Conservation (phyloP, 2,329 filamentous ascomycete genomes). For the Colletotrichum salicis region DNA sequence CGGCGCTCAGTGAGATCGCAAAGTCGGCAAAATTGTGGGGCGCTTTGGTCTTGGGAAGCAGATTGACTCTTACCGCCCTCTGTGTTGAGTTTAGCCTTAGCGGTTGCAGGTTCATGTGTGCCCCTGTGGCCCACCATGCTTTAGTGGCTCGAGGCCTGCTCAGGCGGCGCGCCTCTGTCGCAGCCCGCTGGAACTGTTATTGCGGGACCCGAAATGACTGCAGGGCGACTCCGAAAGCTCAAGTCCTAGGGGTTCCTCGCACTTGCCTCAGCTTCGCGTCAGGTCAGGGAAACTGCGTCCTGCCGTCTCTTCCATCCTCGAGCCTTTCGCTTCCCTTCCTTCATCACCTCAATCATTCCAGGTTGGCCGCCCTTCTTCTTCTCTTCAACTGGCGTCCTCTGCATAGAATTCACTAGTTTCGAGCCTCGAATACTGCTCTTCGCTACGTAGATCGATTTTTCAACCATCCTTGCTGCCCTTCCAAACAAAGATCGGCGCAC, state of each 20-base stretch:
- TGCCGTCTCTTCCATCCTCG: slow-evolving; percentile 7
- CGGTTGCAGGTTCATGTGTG: not conserved
- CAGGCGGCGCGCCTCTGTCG: too few relatives aligned
- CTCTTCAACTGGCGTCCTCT: not conserved
- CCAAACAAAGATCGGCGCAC: not conserved
- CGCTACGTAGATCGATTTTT: not conserved
- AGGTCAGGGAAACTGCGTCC: slow-evolving; percentile 22
- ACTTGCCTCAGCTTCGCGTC: slow-evolving; percentile 25
- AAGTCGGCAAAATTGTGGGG: slow-evolving; percentile 30
- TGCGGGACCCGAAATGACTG: slow-evolving; percentile 22
- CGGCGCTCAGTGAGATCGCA: slow-evolving; percentile 5
- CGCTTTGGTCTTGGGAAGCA: slow-evolving; percentile 3
- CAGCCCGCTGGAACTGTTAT: slow-evolving; percentile 28
- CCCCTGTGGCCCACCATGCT: not conserved
- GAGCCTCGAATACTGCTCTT: not conserved
- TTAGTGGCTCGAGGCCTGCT: not conserved
- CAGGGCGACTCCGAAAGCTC: slow-evolving; percentile 17
- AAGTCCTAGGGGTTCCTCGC: slow-evolving; percentile 18
- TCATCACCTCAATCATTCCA: not conserved
- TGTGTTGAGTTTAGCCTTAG: not conserved
- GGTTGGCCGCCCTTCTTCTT: not conserved
- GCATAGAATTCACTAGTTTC: not conserved
- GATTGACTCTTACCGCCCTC: slow-evolving; percentile 22
- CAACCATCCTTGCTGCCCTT: not conserved
- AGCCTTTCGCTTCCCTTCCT: slow-evolving; percentile 2